Evolutionary conservation across 257 asterid genomes (phyloP).

Genomic region (Agastache rugosa): DNA sequence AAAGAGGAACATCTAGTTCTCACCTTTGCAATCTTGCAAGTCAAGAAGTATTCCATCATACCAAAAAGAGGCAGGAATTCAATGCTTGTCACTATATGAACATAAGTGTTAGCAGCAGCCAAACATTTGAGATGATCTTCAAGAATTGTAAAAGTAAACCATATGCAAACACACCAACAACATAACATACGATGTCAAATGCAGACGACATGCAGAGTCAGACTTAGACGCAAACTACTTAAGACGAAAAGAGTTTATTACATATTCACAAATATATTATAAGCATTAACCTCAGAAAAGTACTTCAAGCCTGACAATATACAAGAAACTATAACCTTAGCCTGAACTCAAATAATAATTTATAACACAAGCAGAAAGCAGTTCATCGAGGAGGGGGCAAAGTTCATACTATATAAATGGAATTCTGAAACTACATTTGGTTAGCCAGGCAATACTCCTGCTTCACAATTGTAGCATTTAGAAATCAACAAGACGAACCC

Average conservation of each 20-base stretch:
- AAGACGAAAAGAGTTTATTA: neutral
- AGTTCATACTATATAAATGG: neutral
- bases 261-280: neutral
- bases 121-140: neutral
- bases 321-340: neutral
- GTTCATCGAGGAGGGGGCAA: neutral
- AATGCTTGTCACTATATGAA: neutral
- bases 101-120: neutral
- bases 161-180: neutral
- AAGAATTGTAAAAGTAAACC: neutral
- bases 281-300: neutral
- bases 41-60: neutral
- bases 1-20: neutral
- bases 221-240: neutral
- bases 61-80: neutral
- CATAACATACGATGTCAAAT: conserved; percentile 1
- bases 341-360: neutral
- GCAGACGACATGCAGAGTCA: neutral
- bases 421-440: neutral
- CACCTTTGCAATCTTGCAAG: neutral
- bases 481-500: neutral
- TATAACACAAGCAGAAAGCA: neutral
- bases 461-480: conserved; percentile 10
- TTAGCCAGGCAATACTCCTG: conserved; percentile 5
- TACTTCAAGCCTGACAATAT: neutral